Evolutionary conservation across 164 flowering plant genomes (phyloP).

Genomic region (Magnolia changhungtana): DNA sequence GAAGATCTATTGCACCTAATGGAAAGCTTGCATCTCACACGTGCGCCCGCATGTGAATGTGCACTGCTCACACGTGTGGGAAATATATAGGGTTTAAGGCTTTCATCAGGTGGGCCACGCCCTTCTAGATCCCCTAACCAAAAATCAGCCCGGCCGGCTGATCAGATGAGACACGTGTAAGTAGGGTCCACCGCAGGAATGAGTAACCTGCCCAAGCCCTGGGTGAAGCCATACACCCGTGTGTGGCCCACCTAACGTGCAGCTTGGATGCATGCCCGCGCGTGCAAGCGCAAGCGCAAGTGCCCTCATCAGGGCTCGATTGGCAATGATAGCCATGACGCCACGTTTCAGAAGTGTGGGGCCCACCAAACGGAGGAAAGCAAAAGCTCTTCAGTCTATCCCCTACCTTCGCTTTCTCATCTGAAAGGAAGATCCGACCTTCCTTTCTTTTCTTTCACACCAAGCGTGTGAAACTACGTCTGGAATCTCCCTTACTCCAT

Average conservation of each 20-base stretch:
- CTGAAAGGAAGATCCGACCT: not conserved
- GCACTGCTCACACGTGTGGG: no score
- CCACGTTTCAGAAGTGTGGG: not conserved
- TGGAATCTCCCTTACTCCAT: slow-evolving; percentile 25
- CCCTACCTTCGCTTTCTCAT: not conserved
- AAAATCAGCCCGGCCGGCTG: no score
- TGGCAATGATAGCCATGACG: slow-evolving; percentile 7
- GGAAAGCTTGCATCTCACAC: no score
- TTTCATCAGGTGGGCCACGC: no score
- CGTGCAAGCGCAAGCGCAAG: not conserved
- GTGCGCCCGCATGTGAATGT: no score
- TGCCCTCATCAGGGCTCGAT: not conserved
- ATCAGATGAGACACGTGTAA: no score
- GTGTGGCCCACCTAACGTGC: not conserved
- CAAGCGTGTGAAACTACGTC: slow-evolving; percentile 5
- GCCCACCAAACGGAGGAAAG: not conserved
- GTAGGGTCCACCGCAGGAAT: no score
- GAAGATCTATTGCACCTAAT: no score
- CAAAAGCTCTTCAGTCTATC: slow-evolving; percentile 1
- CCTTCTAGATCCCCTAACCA: no score
- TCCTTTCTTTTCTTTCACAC: slow-evolving; percentile 1
- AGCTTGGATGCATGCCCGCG: not conserved
- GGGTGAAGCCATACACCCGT: not conserved
- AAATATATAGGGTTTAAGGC: no score
- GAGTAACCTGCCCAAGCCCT: not conserved